Conservation (phyloP, 2,329 filamentous ascomycete genomes). For the Sporothrix euskadiensis region DNA sequence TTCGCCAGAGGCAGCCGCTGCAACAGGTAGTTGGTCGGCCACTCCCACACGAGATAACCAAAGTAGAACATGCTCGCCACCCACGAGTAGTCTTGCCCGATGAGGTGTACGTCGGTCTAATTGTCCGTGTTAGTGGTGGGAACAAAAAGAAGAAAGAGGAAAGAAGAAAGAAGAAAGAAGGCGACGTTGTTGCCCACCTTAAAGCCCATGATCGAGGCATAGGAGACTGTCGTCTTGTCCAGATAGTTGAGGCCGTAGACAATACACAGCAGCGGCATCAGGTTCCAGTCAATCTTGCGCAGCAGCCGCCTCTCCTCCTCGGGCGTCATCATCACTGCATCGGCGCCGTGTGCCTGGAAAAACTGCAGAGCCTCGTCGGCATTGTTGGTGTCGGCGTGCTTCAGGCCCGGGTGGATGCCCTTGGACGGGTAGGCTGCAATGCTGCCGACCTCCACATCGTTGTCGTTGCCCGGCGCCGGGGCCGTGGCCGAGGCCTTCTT, state of each 20-base stretch:
- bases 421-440: background rate
- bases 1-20: slow-evolving; percentile 66
- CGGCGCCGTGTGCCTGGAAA: slow-evolving; percentile 40
- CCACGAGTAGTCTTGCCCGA: slow-evolving; percentile 52
- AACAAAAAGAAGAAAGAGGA: background rate
- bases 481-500: background rate
- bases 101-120: slow-evolving; percentile 45
- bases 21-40: slow-evolving; percentile 64
- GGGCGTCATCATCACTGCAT: slow-evolving; percentile 42
- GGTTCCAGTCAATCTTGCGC: slow-evolving; percentile 49
- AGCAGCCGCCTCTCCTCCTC: slow-evolving; percentile 46
- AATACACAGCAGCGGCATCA: slow-evolving; percentile 56
- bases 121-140: background rate
- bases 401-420: slow-evolving; percentile 30
- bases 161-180: background rate
- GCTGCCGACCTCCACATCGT: slow-evolving; percentile 18
- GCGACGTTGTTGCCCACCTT: slow-evolving; percentile 35
- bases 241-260: slow-evolving; percentile 61
- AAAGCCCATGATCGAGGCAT: slow-evolving; percentile 56
- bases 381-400: slow-evolving; percentile 44
- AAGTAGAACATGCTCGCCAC: slow-evolving; percentile 53
- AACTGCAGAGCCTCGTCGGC: slow-evolving; percentile 48
- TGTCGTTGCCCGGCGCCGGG: background rate
- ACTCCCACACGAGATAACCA: slow-evolving; percentile 59
- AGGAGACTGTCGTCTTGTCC: slow-evolving; percentile 48